These are phyloP conservation scores for Malus fusca DNA, from an alignment of 306 rosid species.

Conservation along the genomic window DNA sequence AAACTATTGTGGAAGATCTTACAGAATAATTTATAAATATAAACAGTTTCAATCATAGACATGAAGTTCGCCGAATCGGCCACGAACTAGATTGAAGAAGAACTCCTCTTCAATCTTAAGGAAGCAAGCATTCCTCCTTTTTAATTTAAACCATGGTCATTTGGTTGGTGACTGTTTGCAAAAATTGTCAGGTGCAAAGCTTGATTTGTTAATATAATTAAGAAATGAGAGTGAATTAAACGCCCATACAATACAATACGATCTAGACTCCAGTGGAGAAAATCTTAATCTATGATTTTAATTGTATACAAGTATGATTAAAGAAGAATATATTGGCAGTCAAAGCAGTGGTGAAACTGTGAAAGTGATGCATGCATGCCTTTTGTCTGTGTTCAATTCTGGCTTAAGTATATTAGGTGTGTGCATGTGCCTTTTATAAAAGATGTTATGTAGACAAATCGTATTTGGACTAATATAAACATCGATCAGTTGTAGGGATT, in stretches of 20 bases:
- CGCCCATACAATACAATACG: not conserved
- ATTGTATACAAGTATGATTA: not conserved
- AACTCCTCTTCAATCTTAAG: no score
- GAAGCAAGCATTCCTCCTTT: not conserved
- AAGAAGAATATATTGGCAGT: not conserved
- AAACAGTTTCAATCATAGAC: no score
- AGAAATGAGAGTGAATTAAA: not conserved
- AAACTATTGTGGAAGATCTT: no score
- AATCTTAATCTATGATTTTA: not conserved
- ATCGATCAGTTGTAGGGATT: not conserved
- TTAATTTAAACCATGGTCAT: not conserved
- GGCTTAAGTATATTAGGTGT: not conserved
- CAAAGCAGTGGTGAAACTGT: conserved; percentile 3
- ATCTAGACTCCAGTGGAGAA: not conserved
- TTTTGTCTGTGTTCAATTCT: not conserved
- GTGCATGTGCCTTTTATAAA: not conserved
- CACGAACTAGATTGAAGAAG: no score
- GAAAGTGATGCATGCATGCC: not conserved
- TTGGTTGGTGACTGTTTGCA: not conserved
- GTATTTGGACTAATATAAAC: not conserved
- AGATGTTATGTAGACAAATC: not conserved
- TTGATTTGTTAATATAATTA: not conserved
- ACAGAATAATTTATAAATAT: no score
- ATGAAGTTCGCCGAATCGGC: no score
- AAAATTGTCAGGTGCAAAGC: not conserved